Evolutionary conservation across 2,329 filamentous ascomycete species (phyloP).

Genomic region (Apiospora malaysiana): DNA sequence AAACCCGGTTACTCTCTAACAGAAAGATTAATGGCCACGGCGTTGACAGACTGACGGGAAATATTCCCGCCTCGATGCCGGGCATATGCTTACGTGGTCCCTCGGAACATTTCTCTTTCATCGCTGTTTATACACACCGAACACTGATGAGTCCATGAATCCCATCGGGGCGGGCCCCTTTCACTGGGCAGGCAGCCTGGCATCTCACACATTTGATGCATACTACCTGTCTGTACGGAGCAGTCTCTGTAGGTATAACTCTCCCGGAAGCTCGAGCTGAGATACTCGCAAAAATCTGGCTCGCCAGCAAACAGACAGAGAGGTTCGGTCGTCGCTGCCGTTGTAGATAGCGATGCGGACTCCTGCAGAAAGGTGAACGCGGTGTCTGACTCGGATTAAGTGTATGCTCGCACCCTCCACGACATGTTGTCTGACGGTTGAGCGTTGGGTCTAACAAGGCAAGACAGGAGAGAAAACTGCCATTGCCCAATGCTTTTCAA

Average conservation of each 20-base stretch:
- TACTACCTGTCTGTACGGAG: background rate
- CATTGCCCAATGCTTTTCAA: background rate
- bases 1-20: background rate
- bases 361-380: background rate
- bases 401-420: background rate
- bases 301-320: background rate
- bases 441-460: background rate
- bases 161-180: background rate
- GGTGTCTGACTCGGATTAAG: conserved; percentile 2
- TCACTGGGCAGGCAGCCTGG: background rate
- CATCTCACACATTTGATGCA: background rate
- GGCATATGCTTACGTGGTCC: background rate
- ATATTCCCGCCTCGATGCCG: background rate
- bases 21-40: background rate
- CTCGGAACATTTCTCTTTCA: background rate
- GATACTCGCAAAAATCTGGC: background rate
- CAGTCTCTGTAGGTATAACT: background rate
- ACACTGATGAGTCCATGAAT: background rate
- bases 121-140: background rate
- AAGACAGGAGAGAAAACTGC: background rate
- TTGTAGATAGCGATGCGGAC: background rate
- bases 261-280: background rate
- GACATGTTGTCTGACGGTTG: background rate
- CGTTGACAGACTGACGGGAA: background rate
- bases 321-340: background rate